A percentile compares a stretch with the other conserved stretches of the same genome.
phyloP scores from a whole-genome alignment of 495 filamentous ascomycete genomes.

The Lasiosphaeris hirsuta region DNA sequence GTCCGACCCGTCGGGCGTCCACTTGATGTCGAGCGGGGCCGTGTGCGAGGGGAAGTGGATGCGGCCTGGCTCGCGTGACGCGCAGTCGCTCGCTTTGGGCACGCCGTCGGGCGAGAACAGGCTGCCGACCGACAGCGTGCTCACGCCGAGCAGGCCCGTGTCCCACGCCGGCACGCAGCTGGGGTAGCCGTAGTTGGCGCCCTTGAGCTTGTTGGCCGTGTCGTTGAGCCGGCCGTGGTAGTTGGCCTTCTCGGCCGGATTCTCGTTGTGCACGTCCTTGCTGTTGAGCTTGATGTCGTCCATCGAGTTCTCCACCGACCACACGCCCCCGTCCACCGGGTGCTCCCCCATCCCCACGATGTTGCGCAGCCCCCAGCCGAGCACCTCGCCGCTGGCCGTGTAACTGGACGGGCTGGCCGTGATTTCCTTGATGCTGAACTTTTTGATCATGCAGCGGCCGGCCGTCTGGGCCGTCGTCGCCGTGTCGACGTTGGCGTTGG shows the following conservation, averaged over 20 bases:
- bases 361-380: conserved; percentile 73
- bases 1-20: conserved; percentile 34
- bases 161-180: conserved; percentile 60
- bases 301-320: conserved; percentile 69
- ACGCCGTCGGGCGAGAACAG: conserved; percentile 43
- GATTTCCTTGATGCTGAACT: conserved; percentile 49
- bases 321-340: conserved; percentile 53
- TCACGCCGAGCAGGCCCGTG: conserved; percentile 35
- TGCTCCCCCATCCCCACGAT: conserved; percentile 63
- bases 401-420: conserved; percentile 6
- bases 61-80: conserved; percentile 40
- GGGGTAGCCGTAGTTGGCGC: conserved; percentile 60
- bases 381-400: conserved; percentile 47
- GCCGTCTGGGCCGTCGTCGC: conserved; percentile 36
- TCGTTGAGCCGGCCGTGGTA: conserved; percentile 57
- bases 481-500: conserved; percentile 54
- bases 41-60: conserved; percentile 53
- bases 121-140: conserved; percentile 38
- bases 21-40: conserved; percentile 55
- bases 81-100: conserved; percentile 19
- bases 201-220: conserved; percentile 39
- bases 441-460: conserved; percentile 54
- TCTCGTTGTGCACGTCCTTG: conserved; percentile 59
- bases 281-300: conserved; percentile 57
- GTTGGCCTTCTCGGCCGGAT: conserved; percentile 67